Evolutionary conservation across 2,329 filamentous ascomycete species (phyloP), one percentile per base, ranked within the genome.

Genomic region (Chaetomium sp.): DNA sequence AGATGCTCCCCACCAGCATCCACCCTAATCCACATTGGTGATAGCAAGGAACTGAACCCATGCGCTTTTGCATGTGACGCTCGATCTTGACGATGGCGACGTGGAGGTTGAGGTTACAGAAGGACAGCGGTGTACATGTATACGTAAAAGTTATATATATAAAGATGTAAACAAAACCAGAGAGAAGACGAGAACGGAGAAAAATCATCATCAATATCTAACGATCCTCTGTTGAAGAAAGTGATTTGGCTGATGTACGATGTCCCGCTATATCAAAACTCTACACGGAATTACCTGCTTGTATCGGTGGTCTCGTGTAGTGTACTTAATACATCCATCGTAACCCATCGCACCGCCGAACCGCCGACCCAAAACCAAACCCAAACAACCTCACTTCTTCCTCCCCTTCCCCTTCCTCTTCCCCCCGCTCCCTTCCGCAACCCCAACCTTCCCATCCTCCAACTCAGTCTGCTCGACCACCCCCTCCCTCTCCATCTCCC

Each of bases 381-480:
- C 27, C 35, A 21, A 31, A 21, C 19, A 58, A 45, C 29, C 38
- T 58, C 56, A 62, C 47, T 63, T 63, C 60, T 31, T 65, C 50
- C 49, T 63, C 60, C 60, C 56, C 51, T 54, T 60, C 60, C 80
- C 81, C 76, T 69, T 72, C 7, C 67, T 68, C 72, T 77, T 85
- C 60, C 80, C 81, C 72, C 70, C 77, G 76, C 55, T 75, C 75
- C 65, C 73, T 72, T 67, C 62, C 1, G 67, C 85, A 50, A 92
- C 81, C 67, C 84, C 87, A n/a, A 88, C 82, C 60, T 85, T 91
- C 0, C 90, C 91, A 59, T 89, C 90, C 69, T 88, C 86, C 45
- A 95, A 76, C 75, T 94, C 91, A n/a, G 90, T 90, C 35, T 87
- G 85, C 64, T 85, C 82, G 38, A 85, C 71, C 69, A 81, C 75